Percentiles rank a stretch among this genome's conserved stretches.
Evolutionary conservation across 2,329 filamentous ascomycete species (phyloP).

Genomic region (Dissoconium aciculare): DNA sequence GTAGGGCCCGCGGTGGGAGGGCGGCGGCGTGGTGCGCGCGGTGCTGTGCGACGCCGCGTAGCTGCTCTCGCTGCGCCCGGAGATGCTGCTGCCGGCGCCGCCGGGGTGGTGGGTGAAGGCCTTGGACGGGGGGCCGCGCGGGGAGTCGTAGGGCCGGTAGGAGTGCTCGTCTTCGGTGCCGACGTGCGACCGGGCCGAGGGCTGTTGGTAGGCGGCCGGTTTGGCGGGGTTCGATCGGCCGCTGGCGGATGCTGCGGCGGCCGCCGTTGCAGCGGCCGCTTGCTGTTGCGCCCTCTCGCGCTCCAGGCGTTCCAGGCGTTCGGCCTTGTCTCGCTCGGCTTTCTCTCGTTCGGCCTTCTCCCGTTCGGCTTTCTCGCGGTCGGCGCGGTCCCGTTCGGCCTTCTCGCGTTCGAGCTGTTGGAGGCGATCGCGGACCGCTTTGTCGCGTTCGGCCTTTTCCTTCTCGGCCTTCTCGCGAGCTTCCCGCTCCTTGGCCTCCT

Average conservation of each 20-base stretch:
- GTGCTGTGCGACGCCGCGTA: conserved; percentile 78
- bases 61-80: conserved; percentile 64
- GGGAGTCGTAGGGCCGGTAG: conserved; percentile 21
- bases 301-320: no score
- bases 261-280: conserved; percentile 22
- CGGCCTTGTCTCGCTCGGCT: conserved; percentile 5
- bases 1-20: conserved; percentile 64
- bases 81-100: conserved; percentile 22
- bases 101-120: conserved; percentile 36
- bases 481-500: conserved; percentile 26
- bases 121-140: conserved; percentile 8
- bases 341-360: conserved; percentile 13
- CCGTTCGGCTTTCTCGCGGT: conserved; percentile 13
- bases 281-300: no score
- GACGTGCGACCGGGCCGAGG: conserved; percentile 43
- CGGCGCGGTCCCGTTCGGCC: conserved; percentile 8
- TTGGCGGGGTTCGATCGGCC: conserved; percentile 12
- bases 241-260: conserved; percentile 27
- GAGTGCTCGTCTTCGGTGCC: conserved; percentile 45
- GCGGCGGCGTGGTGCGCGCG: conserved; percentile 63
- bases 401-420: conserved; percentile 14
- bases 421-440: conserved; percentile 16
- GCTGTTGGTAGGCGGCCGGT: conserved; percentile 27
- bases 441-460: conserved; percentile 28
- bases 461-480: conserved; percentile 26